Base-by-base conservation (phyloP, 768 basidiomycete species). In the Tremella fuciformis region DNA sequence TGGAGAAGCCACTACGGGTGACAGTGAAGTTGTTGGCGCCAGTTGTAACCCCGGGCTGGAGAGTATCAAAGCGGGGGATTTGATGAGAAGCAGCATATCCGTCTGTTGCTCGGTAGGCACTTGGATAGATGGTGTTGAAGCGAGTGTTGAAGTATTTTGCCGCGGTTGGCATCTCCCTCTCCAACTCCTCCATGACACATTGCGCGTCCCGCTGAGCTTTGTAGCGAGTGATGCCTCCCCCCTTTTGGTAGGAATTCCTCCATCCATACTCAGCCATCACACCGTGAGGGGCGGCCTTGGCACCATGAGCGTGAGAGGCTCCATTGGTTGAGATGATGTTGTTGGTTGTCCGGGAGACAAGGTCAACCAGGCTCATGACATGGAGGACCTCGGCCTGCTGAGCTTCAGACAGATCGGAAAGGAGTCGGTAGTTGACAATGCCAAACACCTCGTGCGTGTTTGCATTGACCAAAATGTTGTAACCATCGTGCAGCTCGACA, bases 281-380 rank as follows among this genome's bases (percentile, higher is more conserved):
- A 8, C 49, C 49, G 22, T 50, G 49, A 22, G 49, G 49, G 9
- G 16, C 22, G 3, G 49, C 49, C n/a, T 50, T 50, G 19, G 6
- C 8, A 8, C 24, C 25, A n/a, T 29, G 16, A 8, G 49, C 52
- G 38, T 53, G 52, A 25, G 52, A 53, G 3, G 52, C 52, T 18
- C 52, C 52, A 37, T 53, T 53, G 38, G 52, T 53, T 13, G 8
- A 38, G 52, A 53, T 53, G 37, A 53, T 53, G 49, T 53, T 53
- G 18, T 39, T 34, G 52, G 25, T 53, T 16, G 52, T 53, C 25
- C n/a, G 49, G 3, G 25, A 50, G 4, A 50, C 25, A 29, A 50
- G 49, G 19, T 50, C 25, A 4, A 50, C 49, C 25, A 53, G 16
- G 18, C 29, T 15, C 52, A 53, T 53, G 4, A 53, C 19, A 19